Base-by-base conservation (phyloP, 1,139 yeast species). In the Suzukiozyma palmioleophila region DNA sequence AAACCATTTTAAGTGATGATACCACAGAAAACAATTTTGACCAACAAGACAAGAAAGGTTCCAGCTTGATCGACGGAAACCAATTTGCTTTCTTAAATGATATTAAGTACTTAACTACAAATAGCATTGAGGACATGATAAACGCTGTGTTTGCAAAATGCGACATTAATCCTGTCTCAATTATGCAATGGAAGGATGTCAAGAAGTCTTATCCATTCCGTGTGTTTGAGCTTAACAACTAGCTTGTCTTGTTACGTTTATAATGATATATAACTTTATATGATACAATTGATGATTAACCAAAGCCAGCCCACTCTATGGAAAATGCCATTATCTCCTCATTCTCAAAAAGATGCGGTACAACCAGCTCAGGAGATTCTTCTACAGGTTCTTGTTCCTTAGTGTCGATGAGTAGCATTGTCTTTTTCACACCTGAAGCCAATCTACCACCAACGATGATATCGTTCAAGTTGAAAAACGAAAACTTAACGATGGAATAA, bases 381-480 rank as follows among this genome's bases (percentile, higher is more conserved):
- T 36, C 34, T 18, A 14, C 32, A 16, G 16, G 26, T 14, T 37
- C 44, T 13, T 49, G 53, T 10, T 46, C 46, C 30, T 44, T 46
- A 18, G 55, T 61, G 22, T 76, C 83, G 3, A 81, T 79, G 6
- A 90, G 59, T 8, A 86, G 76, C 85, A 89, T 85, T 29, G 84
- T 70, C 59, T 92, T 92, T 58, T 92, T 90, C 9, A 92, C 97
- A 1, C 94, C 84, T 0, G 97, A 89, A 1, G 96, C 96, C 40
- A 92, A 63, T 47, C 98, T 69, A 0, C 97, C 97, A 18, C 95
- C 89, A 21, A 84, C 81, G 0, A 88, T 79, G 25, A 89, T 57
- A 40, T 79, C 81, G 41, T 75, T 52, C 39, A 85, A 66, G 29
- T 73, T 65, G 45, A 69, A 54, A 36, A 71, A 69, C 25, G 69